Evolutionary conservation across 108 stramenopile genomes (phyloP), one percentile per base, ranked within the genome.

Genomic region (Cyclotella sp.): DNA sequence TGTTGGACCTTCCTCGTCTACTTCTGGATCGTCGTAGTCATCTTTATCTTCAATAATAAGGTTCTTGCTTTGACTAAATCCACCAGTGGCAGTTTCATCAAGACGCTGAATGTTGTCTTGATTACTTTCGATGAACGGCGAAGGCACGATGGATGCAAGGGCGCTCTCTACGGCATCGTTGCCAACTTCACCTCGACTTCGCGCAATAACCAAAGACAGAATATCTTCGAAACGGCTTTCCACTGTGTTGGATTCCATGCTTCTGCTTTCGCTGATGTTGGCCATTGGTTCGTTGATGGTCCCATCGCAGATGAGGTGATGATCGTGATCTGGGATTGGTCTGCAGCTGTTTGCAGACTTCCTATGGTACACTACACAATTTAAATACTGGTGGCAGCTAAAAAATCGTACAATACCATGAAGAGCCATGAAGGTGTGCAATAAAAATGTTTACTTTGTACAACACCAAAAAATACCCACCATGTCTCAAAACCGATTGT

Each of bases 131-230:
- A 75, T 54, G 16, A 44, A 51, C 21, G 42, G 34, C 15, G 41
- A 55, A 19, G 61, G 74, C 44, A 86, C 75, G 34, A 85, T 72
- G 34, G 60, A 80, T 71, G 68, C 40, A 13, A 93, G 79, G 11
- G 89, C 91, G 49, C 78, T 61, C 72, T 93, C 89, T 9, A 93
- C 78, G 49, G 84, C 82, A 14, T 80, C 87, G 34, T 84, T 89
- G 42, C 78, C 82, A 0, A 87, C 84, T 65, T 86, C 64, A 3
- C 91, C 91, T 12, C 82, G 77, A 49, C 86, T 85, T 26, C 88
- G 78, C 54, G 84, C 79, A 44, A 75, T 70, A 45, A 93, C 68
- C 9, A 93, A 65, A 7, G 79, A 58, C 9, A 90, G 69, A 21
- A 93, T 79, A 18, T 70, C 57, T 57, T 93, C 84, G 75, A 93